These are phyloP conservation scores for Auricularia heimuer DNA, from an alignment of 768 basidiomycete species.

Conservation along the genomic window DNA sequence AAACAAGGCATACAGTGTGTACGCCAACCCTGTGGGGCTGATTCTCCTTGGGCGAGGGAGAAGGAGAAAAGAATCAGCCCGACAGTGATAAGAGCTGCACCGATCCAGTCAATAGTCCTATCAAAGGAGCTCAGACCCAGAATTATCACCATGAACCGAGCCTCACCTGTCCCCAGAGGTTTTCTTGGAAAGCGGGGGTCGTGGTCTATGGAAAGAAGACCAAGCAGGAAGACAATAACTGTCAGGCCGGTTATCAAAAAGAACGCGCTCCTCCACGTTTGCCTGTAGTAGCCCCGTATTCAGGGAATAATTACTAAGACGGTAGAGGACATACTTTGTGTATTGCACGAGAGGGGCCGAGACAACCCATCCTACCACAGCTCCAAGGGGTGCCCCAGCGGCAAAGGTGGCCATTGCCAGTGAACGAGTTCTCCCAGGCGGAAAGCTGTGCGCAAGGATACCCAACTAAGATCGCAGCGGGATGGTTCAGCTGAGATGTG, in stretches of 20 bases:
- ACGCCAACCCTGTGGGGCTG: slow-evolving; percentile 49
- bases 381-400: slow-evolving; percentile 78
- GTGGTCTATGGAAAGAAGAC: slow-evolving; percentile 47
- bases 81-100: slow-evolving; percentile 51
- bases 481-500: background rate
- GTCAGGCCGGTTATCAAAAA: slow-evolving; percentile 53
- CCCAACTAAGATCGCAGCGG: slow-evolving; percentile 44
- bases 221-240: slow-evolving; percentile 41
- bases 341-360: slow-evolving; percentile 64
- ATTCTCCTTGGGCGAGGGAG: slow-evolving; percentile 55
- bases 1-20: slow-evolving; percentile 36
- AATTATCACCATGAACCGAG: background rate
- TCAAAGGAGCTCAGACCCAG: slow-evolving; percentile 8
- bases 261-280: slow-evolving; percentile 59
- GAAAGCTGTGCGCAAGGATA: slow-evolving; percentile 73
- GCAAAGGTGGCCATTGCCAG: slow-evolving; percentile 76
- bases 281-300: background rate
- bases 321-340: slow-evolving; percentile 8
- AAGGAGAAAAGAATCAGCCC: slow-evolving; percentile 67
- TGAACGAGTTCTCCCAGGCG: slow-evolving; percentile 54
- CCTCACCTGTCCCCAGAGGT: background rate
- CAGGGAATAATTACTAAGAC: no score
- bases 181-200: slow-evolving; percentile 32
- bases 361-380: slow-evolving; percentile 54
- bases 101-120: slow-evolving; percentile 70